These are phyloP conservation scores for Erodium chrysanthum DNA, from an alignment of 441 rosid genomes.

Conservation along the genomic window DNA sequence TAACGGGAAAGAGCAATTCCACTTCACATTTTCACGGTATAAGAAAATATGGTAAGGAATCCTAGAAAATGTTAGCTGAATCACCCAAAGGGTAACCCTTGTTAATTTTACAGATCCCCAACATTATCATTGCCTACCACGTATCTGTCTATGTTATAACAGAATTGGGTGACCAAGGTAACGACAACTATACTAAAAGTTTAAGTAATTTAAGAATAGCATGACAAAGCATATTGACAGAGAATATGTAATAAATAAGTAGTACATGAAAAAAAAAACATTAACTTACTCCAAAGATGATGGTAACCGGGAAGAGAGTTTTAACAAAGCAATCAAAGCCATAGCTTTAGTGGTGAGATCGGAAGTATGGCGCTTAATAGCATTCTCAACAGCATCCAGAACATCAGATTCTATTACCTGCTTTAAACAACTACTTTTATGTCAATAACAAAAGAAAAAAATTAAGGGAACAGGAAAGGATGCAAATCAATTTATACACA, in stretches of 20 bases:
- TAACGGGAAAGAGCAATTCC: slow-evolving; percentile 9
- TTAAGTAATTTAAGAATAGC: background rate
- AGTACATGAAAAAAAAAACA: slow-evolving; percentile 6
- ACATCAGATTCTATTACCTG: slow-evolving; percentile 91
- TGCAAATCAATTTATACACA: background rate
- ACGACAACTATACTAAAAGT: background rate
- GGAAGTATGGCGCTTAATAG: slow-evolving; percentile 53
- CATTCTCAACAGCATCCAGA: slow-evolving; percentile 68
- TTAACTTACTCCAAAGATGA: slow-evolving; percentile 68
- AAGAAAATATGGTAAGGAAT: slow-evolving; percentile 13
- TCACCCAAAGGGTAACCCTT: background rate
- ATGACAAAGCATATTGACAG: background rate
- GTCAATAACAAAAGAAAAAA: background rate
- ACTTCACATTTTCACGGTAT: slow-evolving; percentile 7
- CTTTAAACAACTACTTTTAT: slow-evolving; percentile 2
- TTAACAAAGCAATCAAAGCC: slow-evolving; percentile 80
- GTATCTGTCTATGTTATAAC: background rate
- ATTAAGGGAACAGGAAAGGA: background rate
- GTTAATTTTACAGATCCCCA: background rate
- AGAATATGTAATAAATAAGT: slow-evolving; percentile 10
- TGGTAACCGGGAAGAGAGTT: slow-evolving; percentile 90
- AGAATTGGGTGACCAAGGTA: no score
- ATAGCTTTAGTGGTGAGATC: slow-evolving; percentile 78
- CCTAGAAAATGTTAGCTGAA: background rate
- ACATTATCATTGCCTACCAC: background rate